Conservation (phyloP, 2,329 filamentous ascomycete species). For the Fusarium sp. region DNA sequence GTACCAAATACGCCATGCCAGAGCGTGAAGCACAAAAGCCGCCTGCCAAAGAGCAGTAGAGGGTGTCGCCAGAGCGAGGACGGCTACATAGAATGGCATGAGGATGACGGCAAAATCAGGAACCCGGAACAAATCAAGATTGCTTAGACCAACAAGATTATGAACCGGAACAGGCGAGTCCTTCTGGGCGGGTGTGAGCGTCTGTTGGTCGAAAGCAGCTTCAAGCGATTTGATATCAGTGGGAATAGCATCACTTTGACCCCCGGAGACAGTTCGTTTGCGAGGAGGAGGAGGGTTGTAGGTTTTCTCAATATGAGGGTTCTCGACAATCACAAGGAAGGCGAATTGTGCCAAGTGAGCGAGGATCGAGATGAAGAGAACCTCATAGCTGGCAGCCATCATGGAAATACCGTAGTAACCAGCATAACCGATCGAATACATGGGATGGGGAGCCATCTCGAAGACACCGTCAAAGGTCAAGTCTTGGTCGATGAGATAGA, state of each 20-base stretch:
- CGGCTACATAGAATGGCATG: conserved; percentile 78
- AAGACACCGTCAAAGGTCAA: conserved; percentile 98
- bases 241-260: conserved; percentile 46
- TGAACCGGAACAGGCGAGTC: conserved; percentile 75
- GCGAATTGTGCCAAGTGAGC: conserved; percentile 95
- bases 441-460: conserved; percentile 97
- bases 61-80: conserved; percentile 80
- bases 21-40: conserved; percentile 83
- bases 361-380: conserved; percentile 95
- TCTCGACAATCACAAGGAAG: conserved; percentile 92
- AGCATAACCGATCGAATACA: conserved; percentile 98
- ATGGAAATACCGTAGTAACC: conserved; percentile 98
- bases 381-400: conserved; percentile 97
- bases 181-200: conserved; percentile 39
- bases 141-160: conserved; percentile 83
- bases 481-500: conserved; percentile 97
- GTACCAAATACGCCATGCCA: conserved; percentile 91
- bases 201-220: conserved; percentile 41
- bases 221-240: conserved; percentile 41
- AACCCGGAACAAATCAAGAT: conserved; percentile 88
- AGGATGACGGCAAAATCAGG: conserved; percentile 86
- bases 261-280: conserved; percentile 58
- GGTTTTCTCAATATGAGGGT: conserved; percentile 96
- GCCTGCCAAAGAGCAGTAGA: conserved; percentile 79
- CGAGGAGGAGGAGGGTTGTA: conserved; percentile 91